Percentiles rank a stretch among this genome's conserved stretches.
Evolutionary conservation across 129 eudicot species (phyloP).

Genomic region (Dittrichia graveolens): DNA sequence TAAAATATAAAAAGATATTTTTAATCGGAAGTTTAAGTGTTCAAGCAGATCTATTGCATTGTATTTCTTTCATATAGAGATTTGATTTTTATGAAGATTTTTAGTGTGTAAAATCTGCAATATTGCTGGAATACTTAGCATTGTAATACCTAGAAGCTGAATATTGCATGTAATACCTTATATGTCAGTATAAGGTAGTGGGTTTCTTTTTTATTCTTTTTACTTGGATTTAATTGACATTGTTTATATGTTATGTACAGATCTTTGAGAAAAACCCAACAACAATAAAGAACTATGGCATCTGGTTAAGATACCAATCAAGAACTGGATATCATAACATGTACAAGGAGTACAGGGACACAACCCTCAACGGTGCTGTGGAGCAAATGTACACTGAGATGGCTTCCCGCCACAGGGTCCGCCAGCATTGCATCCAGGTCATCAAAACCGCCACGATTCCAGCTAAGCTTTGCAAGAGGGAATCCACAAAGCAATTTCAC

Average conservation of each 20-base stretch:
- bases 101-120: no score
- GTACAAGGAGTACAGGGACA: conserved; percentile 51
- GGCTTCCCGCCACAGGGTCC: conserved; percentile 69
- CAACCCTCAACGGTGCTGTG: conserved; percentile 51
- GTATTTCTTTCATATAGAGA: no score
- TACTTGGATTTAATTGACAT: no score
- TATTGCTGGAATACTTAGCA: no score
- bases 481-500: conserved; percentile 59
- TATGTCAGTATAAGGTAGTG: no score
- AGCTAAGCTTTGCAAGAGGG: conserved; percentile 62
- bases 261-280: conserved; percentile 68
- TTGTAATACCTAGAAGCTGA: no score
- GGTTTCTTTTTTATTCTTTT: no score
- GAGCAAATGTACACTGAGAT: conserved; percentile 67
- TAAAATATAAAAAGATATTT: no score
- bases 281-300: conserved; percentile 50
- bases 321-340: conserved; percentile 50
- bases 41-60: no score
- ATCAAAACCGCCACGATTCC: conserved; percentile 64
- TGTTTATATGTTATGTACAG: conserved; percentile 13
- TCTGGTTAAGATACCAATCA: conserved; percentile 45
- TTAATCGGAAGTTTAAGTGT: no score
- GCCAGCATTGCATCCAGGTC: conserved; percentile 59
- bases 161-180: no score
- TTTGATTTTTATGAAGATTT: no score